Percentiles rank a stretch among this genome's conserved stretches.
These are phyloP conservation scores for Russula earlei DNA, from an alignment of 768 basidiomycete genomes.

Conservation along the genomic window DNA sequence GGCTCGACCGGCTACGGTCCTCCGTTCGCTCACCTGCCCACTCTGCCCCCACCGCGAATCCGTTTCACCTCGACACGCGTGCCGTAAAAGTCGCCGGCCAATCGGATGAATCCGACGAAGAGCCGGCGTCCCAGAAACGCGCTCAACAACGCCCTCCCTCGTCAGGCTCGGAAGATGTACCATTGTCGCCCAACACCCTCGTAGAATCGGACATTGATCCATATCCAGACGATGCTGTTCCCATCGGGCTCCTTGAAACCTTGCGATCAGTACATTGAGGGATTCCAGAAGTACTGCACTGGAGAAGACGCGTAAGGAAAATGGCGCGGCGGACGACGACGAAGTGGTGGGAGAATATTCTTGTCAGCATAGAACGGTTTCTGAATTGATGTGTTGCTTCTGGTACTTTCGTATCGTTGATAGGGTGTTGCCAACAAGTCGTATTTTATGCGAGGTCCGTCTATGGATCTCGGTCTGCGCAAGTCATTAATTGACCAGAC, in stretches of 20 bases:
- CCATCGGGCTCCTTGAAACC: conserved; percentile 62
- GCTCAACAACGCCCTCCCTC: neutral
- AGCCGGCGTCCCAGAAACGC: neutral
- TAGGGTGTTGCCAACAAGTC: conserved; percentile 75
- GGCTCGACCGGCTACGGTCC: conserved; percentile 62
- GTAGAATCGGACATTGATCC: conserved; percentile 25
- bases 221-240: conserved; percentile 54
- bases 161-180: conserved; percentile 14
- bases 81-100: conserved; percentile 20
- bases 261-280: conserved; percentile 51
- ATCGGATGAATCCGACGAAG: conserved; percentile 24
- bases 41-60: conserved; percentile 29
- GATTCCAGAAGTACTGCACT: conserved; percentile 26
- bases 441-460: conserved; percentile 75
- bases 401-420: neutral
- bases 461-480: conserved; percentile 59
- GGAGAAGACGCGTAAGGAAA: conserved; percentile 16
- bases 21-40: conserved; percentile 43
- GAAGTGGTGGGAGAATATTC: conserved; percentile 15
- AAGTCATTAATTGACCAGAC: conserved; percentile 68
- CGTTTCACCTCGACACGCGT: conserved; percentile 39
- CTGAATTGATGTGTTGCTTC: neutral
- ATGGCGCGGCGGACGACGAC: conserved; percentile 24
- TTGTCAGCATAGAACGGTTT: conserved; percentile 21
- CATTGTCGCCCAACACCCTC: conserved; percentile 20